These are phyloP conservation scores for Salix viminalis DNA, from an alignment of 345 rosid genomes.

Conservation along the genomic window DNA sequence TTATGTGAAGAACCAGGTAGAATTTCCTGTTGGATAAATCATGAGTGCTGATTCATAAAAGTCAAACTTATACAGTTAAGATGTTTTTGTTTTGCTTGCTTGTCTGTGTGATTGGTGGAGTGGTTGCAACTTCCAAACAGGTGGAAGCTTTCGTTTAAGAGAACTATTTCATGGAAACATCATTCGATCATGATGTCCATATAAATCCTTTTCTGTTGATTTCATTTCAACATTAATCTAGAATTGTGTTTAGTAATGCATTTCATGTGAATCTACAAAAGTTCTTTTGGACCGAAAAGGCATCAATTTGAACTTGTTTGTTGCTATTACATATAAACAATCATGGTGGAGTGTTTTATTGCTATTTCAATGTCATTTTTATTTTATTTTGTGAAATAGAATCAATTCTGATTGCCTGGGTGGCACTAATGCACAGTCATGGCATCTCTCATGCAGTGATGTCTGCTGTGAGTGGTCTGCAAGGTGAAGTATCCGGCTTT, in stretches of 20 bases:
- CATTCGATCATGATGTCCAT: not conserved
- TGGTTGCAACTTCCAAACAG: not conserved
- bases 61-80: not conserved
- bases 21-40: not conserved
- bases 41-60: not conserved
- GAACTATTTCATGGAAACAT: not conserved
- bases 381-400: not conserved
- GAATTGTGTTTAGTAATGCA: not conserved
- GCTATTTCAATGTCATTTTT: conserved; percentile 1
- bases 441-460: conserved; percentile 56
- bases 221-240: not conserved
- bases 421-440: conserved; percentile 5
- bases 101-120: not conserved
- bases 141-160: not conserved
- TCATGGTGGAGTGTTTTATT: not conserved
- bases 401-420: not conserved
- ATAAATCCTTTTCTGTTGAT: not conserved
- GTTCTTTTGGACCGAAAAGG: not conserved
- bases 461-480: conserved; percentile 97
- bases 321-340: not conserved
- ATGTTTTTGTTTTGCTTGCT: not conserved
- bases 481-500: conserved; percentile 66
- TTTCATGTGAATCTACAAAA: not conserved
- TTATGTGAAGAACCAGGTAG: not conserved
- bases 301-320: not conserved